These are phyloP conservation scores for Quercus berberidifolia DNA, from an alignment of 306 rosid species.

Conservation along the genomic window DNA sequence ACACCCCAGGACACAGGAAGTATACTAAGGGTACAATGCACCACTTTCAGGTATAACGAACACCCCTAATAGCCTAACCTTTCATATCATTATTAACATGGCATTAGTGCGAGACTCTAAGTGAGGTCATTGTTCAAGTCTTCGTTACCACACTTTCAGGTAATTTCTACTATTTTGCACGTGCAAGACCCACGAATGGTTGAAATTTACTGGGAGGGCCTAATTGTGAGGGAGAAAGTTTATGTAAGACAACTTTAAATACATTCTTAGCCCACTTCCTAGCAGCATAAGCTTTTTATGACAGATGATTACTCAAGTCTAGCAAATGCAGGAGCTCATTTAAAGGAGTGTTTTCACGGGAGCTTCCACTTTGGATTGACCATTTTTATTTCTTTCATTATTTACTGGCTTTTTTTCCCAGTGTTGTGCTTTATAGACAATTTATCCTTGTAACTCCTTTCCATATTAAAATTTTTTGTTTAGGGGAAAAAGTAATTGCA, in stretches of 20 bases:
- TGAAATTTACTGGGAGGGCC: background rate
- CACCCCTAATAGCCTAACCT: no score
- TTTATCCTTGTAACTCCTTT: background rate
- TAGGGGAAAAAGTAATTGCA: no score
- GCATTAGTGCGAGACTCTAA: background rate
- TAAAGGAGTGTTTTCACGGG: background rate
- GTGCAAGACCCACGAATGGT: background rate
- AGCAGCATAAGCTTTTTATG: background rate
- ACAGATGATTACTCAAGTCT: background rate
- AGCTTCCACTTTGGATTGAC: background rate
- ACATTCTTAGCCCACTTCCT: background rate
- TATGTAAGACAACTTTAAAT: background rate
- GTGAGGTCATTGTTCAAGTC: background rate
- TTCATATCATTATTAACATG: no score
- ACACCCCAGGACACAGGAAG: no score
- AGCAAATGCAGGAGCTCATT: background rate
- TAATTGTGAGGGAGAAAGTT: background rate
- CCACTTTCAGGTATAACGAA: no score
- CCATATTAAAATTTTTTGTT: background rate
- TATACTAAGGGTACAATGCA: no score
- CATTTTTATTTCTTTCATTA: background rate
- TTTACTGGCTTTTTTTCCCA: no score
- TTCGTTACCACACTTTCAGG: no score
- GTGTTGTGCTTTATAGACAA: no score
- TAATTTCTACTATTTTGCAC: no score